Conservation (phyloP, 1,284 basidiomycete species). For the Vanrija pseudolonga region DNA sequence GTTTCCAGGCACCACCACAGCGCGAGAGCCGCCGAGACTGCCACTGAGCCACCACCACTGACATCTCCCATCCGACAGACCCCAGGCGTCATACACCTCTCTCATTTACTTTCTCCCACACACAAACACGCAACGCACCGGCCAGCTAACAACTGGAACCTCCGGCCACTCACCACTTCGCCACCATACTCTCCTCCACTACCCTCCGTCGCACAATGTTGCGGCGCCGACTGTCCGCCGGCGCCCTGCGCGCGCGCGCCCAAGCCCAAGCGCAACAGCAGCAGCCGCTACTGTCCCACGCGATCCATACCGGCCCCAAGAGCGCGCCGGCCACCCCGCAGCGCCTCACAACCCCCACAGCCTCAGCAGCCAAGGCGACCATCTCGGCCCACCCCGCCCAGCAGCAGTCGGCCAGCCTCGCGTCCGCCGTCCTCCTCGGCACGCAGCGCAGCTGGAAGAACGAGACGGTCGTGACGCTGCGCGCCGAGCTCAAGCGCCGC, state of each 20-base stretch:
- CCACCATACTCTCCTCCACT: conserved; percentile 10
- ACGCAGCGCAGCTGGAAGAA: conserved; percentile 59
- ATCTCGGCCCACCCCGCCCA: conserved; percentile 7
- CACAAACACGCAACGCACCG: no score
- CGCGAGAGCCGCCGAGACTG: no score
- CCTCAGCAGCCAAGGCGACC: conserved; percentile 12
- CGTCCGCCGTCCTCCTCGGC: conserved; percentile 64
- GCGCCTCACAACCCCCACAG: conserved; percentile 13
- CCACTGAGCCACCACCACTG: no score
- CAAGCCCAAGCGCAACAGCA: conserved; percentile 3
- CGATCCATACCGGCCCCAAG: conserved; percentile 4
- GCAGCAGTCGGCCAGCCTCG: conserved; percentile 48
- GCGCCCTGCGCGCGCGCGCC: conserved; percentile 33
- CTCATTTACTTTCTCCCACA: no score
- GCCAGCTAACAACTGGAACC: no score
- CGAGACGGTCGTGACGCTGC: conserved; percentile 59
- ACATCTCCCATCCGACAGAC: no score
- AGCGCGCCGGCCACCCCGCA: conserved; percentile 1
- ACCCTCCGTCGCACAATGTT: conserved; percentile 31
- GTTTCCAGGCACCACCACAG: no score
- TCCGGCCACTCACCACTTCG: background rate
- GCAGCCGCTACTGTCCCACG: background rate
- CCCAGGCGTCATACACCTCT: no score
- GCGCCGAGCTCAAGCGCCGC: conserved; percentile 61
- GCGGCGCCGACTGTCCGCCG: conserved; percentile 39